Base-by-base conservation (phyloP, 1,284 basidiomycete species). In the Tranzscheliella williamsii region DNA sequence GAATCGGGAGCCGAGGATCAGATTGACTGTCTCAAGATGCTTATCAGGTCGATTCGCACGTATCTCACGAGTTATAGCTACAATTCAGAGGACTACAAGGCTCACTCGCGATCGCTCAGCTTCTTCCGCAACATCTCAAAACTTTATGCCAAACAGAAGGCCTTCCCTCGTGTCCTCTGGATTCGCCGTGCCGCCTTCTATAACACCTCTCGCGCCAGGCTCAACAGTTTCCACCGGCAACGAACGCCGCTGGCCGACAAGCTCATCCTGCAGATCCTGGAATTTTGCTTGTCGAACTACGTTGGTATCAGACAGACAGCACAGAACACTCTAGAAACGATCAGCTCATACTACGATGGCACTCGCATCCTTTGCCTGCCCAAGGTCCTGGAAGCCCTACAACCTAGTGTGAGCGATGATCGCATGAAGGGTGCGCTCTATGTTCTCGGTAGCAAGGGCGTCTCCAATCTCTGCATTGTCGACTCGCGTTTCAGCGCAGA, bases 371-470 rank as follows among this genome's bases (percentile, higher is more conserved):
- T 87, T 57, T 84, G 84, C 41, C 81, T 91, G 42, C 87, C 89
- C 1, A 81, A 81, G 20, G 44, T 75, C 26, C 87, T 94, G 69
- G 83, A 86, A 32, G 86, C 89, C 0, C 80, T 94, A 35, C 38
- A 52, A 24, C 60, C 54, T 9, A 45, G 48, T 5, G 66, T 52
- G 13, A 89, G 91, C 70, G 90, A 92, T 18, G 94, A 97, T 79
- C 84, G 88, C 39, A 95, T 95, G 86, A 98, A 98, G 80, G 89
- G 90, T 11, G 93, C 93, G 6, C 81, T 98, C 17, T 93, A 95
- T 76, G 83, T 93, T 20, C 81, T 98, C 8, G 87, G 85, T 75
- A 85, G 86, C 72, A 91, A 90, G 79, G 84, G 84, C 33, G 65
- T 61, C 44, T 82, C 53, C 33, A 75, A 78, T 46, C 58, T 75